Evolutionary conservation across 345 rosid genomes (phyloP).

Genomic region (Populus alba): DNA sequence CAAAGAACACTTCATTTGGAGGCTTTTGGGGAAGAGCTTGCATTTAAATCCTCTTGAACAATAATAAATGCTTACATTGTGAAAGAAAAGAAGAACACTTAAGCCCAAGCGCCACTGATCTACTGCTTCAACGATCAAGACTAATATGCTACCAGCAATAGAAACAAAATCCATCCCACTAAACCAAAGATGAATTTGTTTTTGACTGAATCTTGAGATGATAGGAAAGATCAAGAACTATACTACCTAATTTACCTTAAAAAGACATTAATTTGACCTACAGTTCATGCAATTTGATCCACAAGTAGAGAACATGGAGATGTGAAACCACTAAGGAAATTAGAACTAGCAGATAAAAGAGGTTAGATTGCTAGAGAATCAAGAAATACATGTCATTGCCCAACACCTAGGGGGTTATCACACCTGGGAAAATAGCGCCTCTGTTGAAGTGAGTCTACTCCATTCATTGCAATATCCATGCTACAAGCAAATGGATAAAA

Average conservation of each 20-base stretch:
- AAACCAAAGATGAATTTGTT: neutral
- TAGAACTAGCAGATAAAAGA: too few species aligned
- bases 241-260: neutral
- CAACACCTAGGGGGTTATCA: neutral
- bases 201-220: neutral
- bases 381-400: neutral
- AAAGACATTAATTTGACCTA: neutral
- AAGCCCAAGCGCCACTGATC: neutral
- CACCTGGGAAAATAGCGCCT: conserved; percentile 74
- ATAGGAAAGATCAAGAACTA: neutral
- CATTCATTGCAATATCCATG: conserved; percentile 40
- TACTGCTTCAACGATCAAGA: neutral
- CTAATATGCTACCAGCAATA: neutral
- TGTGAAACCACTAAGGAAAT: neutral
- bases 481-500: conserved; percentile 39
- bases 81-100: neutral
- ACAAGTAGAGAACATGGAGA: neutral
- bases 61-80: neutral
- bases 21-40: neutral
- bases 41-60: neutral
- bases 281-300: neutral
- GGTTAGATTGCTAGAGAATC: neutral
- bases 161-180: neutral
- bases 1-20: neutral
- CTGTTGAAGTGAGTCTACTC: conserved; percentile 28